A percentile compares a stretch with the other conserved stretches of the same genome.
Evolutionary conservation across 176 grass and related monocot genomes (phyloP).

Genomic region (Avena sativa): DNA sequence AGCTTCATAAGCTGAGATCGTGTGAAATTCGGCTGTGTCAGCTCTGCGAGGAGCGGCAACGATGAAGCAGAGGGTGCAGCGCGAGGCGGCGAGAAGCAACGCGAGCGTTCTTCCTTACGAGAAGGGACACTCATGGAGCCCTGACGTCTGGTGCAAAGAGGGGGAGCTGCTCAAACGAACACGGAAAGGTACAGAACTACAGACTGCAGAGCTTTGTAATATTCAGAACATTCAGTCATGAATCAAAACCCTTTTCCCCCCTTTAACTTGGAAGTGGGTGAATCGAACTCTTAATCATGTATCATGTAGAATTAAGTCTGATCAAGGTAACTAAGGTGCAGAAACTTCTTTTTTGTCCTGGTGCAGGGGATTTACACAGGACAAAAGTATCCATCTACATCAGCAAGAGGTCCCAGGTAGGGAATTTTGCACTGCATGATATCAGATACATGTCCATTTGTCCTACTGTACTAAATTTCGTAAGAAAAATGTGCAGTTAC

Average conservation of each 20-base stretch:
- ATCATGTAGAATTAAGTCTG: slow-evolving; percentile 6
- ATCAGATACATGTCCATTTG: too few species aligned
- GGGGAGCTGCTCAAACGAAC: slow-evolving; percentile 89
- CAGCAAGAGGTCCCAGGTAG: slow-evolving; percentile 86
- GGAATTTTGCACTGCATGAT: background rate
- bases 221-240: slow-evolving; percentile 31
- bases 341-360: slow-evolving; percentile 25
- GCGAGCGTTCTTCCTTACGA: slow-evolving; percentile 84
- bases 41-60: slow-evolving; percentile 85
- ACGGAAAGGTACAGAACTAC: slow-evolving; percentile 62
- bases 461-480: too few species aligned
- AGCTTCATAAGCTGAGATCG: background rate
- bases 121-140: slow-evolving; percentile 71
- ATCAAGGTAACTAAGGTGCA: slow-evolving; percentile 2
- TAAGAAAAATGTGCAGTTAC: too few species aligned
- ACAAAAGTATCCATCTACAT: slow-evolving; percentile 81
- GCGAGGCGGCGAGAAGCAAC: slow-evolving; percentile 66
- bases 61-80: slow-evolving; percentile 75
- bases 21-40: slow-evolving; percentile 16
- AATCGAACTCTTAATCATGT: background rate
- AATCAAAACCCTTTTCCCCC: background rate
- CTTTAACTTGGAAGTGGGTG: background rate
- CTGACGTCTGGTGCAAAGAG: slow-evolving; percentile 98
- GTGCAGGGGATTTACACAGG: slow-evolving; percentile 73
- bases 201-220: background rate